These are phyloP conservation scores for Remersonia thermophila DNA, from an alignment of 2,329 filamentous ascomycete genomes.

Conservation along the genomic window DNA sequence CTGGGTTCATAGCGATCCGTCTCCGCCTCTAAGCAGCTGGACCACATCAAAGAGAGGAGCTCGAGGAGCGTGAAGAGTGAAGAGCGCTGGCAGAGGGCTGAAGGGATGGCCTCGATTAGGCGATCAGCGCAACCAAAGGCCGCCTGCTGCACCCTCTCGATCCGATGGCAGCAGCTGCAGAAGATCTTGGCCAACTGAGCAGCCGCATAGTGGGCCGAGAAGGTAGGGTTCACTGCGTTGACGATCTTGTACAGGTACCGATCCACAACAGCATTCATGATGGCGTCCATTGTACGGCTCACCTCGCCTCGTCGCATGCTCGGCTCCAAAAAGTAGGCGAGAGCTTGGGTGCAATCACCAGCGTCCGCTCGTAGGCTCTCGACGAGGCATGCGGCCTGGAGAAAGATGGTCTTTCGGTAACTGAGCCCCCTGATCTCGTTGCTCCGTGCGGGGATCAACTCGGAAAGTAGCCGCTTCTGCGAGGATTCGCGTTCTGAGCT, in stretches of 20 bases:
- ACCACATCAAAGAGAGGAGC: constrained; percentile 87
- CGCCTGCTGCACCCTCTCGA: constrained; percentile 79
- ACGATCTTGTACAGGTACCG: constrained; percentile 69
- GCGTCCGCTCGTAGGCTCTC: constrained; percentile 77
- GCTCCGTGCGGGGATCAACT: constrained; percentile 63
- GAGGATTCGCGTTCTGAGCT: constrained; percentile 63
- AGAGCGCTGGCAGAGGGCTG: constrained; percentile 75
- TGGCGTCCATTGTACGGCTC: constrained; percentile 51
- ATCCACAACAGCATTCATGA: constrained; percentile 57
- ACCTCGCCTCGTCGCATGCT: constrained; percentile 57
- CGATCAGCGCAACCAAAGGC: constrained; percentile 73
- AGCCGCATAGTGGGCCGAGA: constrained; percentile 86
- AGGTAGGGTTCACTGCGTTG: constrained; percentile 57
- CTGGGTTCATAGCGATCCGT: constrained; percentile 86
- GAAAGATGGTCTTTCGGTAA: constrained; percentile 83
- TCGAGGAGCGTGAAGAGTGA: constrained; percentile 90
- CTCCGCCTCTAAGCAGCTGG: constrained; percentile 84
- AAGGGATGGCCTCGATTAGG: constrained; percentile 75
- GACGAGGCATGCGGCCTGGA: constrained; percentile 81
- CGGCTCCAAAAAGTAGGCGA: constrained; percentile 91
- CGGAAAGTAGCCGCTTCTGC: constrained; percentile 67
- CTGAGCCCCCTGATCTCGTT: constrained; percentile 69
- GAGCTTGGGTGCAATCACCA: constrained; percentile 78
- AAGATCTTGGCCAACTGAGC: constrained; percentile 78
- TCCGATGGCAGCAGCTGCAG: constrained; percentile 82